Percentiles rank a stretch among this genome's conserved stretches.
These are phyloP conservation scores for Phylloporus sp. DNA, from an alignment of 1,284 basidiomycete species.

Conservation along the genomic window DNA sequence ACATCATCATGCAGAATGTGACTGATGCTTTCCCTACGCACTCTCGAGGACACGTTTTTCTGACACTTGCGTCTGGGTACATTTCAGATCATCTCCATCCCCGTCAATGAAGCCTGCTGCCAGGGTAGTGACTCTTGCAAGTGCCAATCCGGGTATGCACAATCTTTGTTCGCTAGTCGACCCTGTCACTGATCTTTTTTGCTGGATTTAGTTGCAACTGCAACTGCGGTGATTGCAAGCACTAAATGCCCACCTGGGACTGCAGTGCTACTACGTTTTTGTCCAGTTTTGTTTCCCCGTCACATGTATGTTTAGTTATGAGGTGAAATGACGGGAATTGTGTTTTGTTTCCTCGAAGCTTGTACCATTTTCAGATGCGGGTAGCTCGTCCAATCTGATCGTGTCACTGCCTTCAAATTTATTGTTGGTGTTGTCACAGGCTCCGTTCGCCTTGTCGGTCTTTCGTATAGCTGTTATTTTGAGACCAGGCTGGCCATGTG, in stretches of 20 bases:
- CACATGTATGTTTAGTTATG: background rate
- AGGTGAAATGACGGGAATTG: background rate
- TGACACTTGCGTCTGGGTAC: background rate
- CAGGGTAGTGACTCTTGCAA: slow-evolving; percentile 11
- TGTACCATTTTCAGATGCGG: background rate
- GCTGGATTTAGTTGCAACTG: slow-evolving; percentile 8
- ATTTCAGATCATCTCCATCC: slow-evolving; percentile 27
- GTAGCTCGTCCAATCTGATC: background rate
- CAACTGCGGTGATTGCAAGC: slow-evolving; percentile 13
- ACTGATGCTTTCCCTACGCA: too few species aligned
- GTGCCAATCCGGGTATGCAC: slow-evolving; percentile 22
- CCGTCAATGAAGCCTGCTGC: slow-evolving; percentile 38
- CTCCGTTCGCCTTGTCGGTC: too few species aligned
- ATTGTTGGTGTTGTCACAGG: too few species aligned
- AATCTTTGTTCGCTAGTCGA: background rate
- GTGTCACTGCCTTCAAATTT: background rate
- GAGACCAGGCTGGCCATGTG: too few species aligned
- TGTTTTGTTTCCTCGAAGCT: background rate
- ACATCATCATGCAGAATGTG: slow-evolving; percentile 31
- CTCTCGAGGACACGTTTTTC: too few species aligned
- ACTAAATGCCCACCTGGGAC: background rate
- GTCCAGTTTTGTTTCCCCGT: background rate
- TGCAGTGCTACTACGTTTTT: too few species aligned
- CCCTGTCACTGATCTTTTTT: background rate
- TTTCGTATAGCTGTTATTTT: too few species aligned